These are phyloP conservation scores for Cutaneotrichosporon dermatis DNA, from an alignment of 1,284 basidiomycete species.

Conservation along the genomic window DNA sequence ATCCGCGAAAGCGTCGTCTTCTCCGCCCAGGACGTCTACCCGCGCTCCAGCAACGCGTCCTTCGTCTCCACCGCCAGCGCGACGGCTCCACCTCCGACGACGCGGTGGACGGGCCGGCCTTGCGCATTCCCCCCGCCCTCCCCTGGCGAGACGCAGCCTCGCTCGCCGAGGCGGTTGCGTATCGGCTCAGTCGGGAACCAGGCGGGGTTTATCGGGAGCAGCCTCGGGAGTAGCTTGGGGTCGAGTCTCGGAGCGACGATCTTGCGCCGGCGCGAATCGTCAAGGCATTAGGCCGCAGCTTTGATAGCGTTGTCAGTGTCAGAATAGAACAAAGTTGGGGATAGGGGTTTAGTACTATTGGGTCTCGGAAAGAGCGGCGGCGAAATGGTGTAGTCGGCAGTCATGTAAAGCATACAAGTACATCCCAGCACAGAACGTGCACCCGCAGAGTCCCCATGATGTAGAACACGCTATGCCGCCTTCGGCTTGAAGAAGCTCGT, in stretches of 20 bases:
- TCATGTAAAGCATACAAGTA: not conserved
- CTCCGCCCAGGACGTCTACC: conserved; percentile 11
- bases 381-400: no score
- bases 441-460: no score
- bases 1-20: conserved; percentile 27
- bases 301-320: no score
- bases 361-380: no score
- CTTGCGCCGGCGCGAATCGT: not conserved
- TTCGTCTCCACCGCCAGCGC: conserved; percentile 12
- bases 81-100: not conserved
- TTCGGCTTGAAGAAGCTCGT: conserved; percentile 47
- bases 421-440: not conserved
- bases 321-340: not conserved
- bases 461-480: conserved; percentile 7
- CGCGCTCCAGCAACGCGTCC: conserved; percentile 8
- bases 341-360: conserved; percentile 1
- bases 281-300: not conserved
- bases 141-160: not conserved
- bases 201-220: not conserved
- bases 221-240: not conserved
- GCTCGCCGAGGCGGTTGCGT: not conserved
- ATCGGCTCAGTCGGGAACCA: not conserved
- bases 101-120: conserved; percentile 15
- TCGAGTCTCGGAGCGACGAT: conserved; percentile 3
- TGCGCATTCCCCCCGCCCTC: conserved; percentile 16